Conservation (phyloP, 805 yeast genomes). For the Saccharomycopsis microspora region DNA sequence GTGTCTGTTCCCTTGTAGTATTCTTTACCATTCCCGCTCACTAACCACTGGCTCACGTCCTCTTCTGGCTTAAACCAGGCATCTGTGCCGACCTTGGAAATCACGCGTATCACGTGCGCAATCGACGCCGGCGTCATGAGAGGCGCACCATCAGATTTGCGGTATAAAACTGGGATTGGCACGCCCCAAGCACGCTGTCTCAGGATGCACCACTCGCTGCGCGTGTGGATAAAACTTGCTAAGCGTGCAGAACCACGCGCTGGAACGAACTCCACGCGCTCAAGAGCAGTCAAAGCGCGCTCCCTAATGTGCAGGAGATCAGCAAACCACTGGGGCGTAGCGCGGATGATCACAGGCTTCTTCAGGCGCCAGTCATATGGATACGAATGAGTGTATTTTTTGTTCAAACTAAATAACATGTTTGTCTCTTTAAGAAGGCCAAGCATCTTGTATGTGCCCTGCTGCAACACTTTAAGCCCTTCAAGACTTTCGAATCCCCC, state of each 20-base stretch:
- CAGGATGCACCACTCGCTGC: constrained; percentile 97
- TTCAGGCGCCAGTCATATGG: constrained; percentile 98
- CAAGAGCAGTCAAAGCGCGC: constrained; percentile 45
- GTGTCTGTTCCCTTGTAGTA: constrained; percentile 74
- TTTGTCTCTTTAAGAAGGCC: constrained; percentile 28
- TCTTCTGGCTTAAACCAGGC: constrained; percentile 66
- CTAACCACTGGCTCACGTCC: constrained; percentile 60
- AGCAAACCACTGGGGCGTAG: constrained; percentile 97
- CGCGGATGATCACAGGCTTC: constrained; percentile 85
- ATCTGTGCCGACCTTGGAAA: constrained; percentile 41
- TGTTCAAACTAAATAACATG: constrained; percentile 38
- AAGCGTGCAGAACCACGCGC: constrained; percentile 61
- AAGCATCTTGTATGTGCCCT: constrained; percentile 41
- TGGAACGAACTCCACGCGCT: constrained; percentile 62
- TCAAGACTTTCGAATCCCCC: constrained; percentile 32
- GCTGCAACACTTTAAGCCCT: constrained; percentile 51
- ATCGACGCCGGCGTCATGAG: constrained; percentile 47
- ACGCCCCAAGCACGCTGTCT: constrained; percentile 98
- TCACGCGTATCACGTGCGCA: constrained; percentile 41
- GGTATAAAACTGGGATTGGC: constrained; percentile 82
- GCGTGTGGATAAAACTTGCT: constrained; percentile 54
- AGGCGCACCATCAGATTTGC: constrained; percentile 49
- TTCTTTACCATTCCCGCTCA: constrained; percentile 33
- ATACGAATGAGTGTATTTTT: constrained; percentile 63
- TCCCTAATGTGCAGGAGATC: constrained; percentile 67